Evolutionary conservation across 768 basidiomycete species (phyloP).

Genomic region (Lactifluus rugatus): DNA sequence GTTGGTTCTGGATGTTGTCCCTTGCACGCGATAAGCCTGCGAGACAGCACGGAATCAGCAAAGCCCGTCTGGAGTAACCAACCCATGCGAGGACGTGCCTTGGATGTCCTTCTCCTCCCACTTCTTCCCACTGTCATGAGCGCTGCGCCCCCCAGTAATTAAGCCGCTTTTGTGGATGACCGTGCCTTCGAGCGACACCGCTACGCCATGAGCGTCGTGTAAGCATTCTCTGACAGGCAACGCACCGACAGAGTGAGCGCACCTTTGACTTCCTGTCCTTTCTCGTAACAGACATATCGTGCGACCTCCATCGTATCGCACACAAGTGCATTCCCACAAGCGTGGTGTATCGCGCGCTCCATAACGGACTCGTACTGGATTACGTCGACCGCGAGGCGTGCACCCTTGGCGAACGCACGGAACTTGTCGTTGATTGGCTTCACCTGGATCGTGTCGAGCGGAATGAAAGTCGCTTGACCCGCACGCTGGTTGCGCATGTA

Average conservation of each 20-base stretch:
- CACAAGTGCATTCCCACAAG: constrained; percentile 89
- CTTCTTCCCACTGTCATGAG: constrained; percentile 66
- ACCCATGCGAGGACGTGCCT: constrained; percentile 36
- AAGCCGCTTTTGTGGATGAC: constrained; percentile 95
- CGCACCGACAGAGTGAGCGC: constrained; percentile 13
- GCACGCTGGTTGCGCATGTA: constrained; percentile 93
- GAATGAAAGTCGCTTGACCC: constrained; percentile 96
- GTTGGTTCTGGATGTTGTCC: constrained; percentile 60
- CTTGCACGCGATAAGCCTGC: constrained; percentile 49
- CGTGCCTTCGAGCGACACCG: constrained; percentile 94
- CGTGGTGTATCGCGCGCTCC: constrained; percentile 93
- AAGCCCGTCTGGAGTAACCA: neutral
- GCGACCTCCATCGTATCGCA: constrained; percentile 96
- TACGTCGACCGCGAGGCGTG: constrained; percentile 51
- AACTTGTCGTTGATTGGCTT: constrained; percentile 93
- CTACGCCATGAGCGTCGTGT: constrained; percentile 31
- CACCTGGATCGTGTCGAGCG: constrained; percentile 93
- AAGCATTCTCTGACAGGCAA: neutral
- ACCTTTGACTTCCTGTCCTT: constrained; percentile 96
- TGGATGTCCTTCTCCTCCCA: constrained; percentile 94
- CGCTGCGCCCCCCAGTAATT: constrained; percentile 90
- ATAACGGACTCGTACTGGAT: constrained; percentile 61
- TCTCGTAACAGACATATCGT: constrained; percentile 83
- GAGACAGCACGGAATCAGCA: neutral
- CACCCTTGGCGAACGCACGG: constrained; percentile 77